Base-by-base conservation (phyloP, 176 grass and related monocot genomes). In the Aegilops tauschii region DNA sequence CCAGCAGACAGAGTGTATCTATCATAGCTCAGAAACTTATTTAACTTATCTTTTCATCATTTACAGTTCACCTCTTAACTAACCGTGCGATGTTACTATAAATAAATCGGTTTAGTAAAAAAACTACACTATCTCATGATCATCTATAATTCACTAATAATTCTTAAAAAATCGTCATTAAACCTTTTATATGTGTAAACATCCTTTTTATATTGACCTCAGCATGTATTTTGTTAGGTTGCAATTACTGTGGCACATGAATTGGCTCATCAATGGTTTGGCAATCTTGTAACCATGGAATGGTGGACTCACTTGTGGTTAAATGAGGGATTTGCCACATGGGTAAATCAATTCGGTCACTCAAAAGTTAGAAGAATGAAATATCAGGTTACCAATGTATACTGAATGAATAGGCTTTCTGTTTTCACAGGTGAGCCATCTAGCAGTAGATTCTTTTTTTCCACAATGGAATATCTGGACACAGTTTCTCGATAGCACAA, bases 211-310 rank as follows among this genome's bases (percentile, higher is more conserved):
- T 82, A 78, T 54, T 73, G 29, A 42, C 32, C 17, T 89, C 66
- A 88, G 27, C 56, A 65, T 69, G 25, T 59, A 59, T 87, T 70
- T 61, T 65, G n/a, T 81, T 84, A 95, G 91, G 73, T 91, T 69
- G 91, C 91, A 49, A 86, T 91, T 86, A 91, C 87, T 65, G 89
- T 95, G 47, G 83, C 94, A n/a, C 94, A 95, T 86, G 94, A 95
- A 84, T 85, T 95, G 84, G 91, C 91, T 30, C 94, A 95, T 75
- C 94, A 95, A 73, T 95, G 94, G 94, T 95, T 95, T 80, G 91
- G 91, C n/a, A 93, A 95, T 85, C 94, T 95, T 77, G 94, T 95
- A 52, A 95, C 94, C 25, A 95, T 95, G 94, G 94, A 95, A 82
- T 95, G 91, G 93, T 95, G 93, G 93, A 95, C 91, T 61, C 91